These are phyloP conservation scores for Cryptococcus maquisensis DNA, from an alignment of 1,284 basidiomycete genomes.

Conservation along the genomic window DNA sequence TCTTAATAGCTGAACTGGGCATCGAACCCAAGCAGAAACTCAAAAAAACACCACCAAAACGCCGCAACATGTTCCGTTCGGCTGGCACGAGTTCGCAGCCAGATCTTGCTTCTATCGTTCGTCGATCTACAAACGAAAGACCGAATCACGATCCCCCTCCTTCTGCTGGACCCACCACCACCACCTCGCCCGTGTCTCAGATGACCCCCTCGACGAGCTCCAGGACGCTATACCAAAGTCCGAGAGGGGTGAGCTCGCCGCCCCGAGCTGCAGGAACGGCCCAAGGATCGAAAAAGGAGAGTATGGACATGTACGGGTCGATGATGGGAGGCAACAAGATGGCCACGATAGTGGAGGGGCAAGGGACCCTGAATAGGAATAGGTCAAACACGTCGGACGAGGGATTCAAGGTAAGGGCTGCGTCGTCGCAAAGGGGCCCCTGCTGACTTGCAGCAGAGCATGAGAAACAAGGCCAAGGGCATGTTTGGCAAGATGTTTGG, in stretches of 20 bases:
- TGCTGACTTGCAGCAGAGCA: slow-evolving; percentile 21
- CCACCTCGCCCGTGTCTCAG: neutral
- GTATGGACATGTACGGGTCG: slow-evolving; percentile 11
- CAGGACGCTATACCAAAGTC: neutral
- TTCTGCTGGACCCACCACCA: slow-evolving; percentile 2
- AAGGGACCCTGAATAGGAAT: slow-evolving; percentile 15
- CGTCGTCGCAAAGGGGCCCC: neutral
- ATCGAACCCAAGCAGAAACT: slow-evolving; percentile 16
- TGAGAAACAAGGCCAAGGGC: slow-evolving; percentile 40
- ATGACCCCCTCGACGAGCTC: neutral
- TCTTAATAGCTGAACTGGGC: slow-evolving; percentile 25
- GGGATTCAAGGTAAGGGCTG: slow-evolving; percentile 27
- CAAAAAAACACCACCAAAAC: slow-evolving; percentile 51
- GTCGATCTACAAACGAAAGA: slow-evolving; percentile 66
- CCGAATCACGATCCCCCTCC: neutral
- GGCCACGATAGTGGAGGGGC: slow-evolving; percentile 28
- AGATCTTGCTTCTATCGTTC: slow-evolving; percentile 74
- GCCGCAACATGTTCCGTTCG: slow-evolving; percentile 78
- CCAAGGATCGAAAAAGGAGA: slow-evolving; percentile 8
- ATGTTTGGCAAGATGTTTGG: slow-evolving; percentile 49
- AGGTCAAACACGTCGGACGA: slow-evolving; percentile 23
- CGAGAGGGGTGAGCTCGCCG: neutral
- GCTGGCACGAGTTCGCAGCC: slow-evolving; percentile 81
- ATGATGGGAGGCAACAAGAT: slow-evolving; percentile 19
- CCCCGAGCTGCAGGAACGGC: neutral